phyloP scores from a whole-genome alignment of 2,329 filamentous ascomycete genomes.

The Malbranchea cinnamomea region DNA sequence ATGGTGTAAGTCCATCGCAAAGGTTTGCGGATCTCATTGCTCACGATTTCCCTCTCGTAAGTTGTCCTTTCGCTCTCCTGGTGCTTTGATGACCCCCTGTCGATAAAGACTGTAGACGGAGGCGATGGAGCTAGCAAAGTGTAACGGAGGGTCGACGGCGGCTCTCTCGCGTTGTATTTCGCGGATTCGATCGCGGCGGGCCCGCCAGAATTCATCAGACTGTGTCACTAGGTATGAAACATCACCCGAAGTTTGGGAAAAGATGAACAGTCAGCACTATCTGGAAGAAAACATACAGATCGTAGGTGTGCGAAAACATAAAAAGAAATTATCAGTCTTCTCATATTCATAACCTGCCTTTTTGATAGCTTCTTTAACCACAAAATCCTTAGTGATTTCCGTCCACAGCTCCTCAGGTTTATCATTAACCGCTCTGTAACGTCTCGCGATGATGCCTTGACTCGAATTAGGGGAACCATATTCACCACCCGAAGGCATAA shows the following conservation, averaged over 20 bases:
- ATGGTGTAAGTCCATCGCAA: too few species aligned
- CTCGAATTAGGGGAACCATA: slow-evolving; percentile 30
- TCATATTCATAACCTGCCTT: slow-evolving; percentile 74
- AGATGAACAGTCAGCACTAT: not conserved
- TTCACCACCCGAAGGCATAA: slow-evolving; percentile 51
- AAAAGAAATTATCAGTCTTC: slow-evolving; percentile 75
- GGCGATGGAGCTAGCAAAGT: slow-evolving; percentile 10
- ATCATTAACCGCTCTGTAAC: slow-evolving; percentile 25
- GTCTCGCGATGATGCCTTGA: slow-evolving; percentile 28
- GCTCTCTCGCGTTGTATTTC: slow-evolving; percentile 39
- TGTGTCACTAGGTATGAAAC: slow-evolving; percentile 70
- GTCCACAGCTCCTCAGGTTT: slow-evolving; percentile 65
- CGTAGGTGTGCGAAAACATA: slow-evolving; percentile 84
- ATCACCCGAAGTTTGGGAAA: slow-evolving; percentile 49
- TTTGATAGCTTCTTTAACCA: slow-evolving; percentile 74
- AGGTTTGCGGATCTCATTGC: too few species aligned
- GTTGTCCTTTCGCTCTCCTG: not conserved
- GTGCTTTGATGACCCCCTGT: not conserved
- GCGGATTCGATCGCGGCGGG: slow-evolving; percentile 42
- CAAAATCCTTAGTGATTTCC: slow-evolving; percentile 87
- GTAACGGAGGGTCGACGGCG: slow-evolving; percentile 10
- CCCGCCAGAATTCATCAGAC: slow-evolving; percentile 65
- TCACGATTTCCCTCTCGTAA: not conserved
- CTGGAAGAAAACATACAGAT: slow-evolving; percentile 50
- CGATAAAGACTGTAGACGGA: slow-evolving; percentile 4